These are phyloP conservation scores for Thamnidium elegans DNA, from an alignment of 192 early-diverging fungal genomes.

Conservation along the genomic window DNA sequence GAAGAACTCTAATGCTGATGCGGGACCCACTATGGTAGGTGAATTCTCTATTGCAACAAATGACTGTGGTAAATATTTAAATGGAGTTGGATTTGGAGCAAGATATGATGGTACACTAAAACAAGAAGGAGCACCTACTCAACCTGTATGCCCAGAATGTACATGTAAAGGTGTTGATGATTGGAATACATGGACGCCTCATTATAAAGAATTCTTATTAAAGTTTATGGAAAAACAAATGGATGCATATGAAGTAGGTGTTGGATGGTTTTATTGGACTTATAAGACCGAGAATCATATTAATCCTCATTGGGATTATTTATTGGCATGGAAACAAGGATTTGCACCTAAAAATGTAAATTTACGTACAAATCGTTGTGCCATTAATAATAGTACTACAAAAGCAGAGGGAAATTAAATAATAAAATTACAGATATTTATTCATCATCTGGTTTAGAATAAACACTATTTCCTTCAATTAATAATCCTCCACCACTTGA, in stretches of 20 bases:
- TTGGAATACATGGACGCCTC: slow-evolving; percentile 41
- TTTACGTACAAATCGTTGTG: slow-evolving; percentile 23
- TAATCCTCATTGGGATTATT: slow-evolving; percentile 72
- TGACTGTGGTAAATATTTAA: slow-evolving; percentile 73
- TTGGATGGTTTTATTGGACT: slow-evolving; percentile 74
- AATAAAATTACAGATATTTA: slow-evolving; percentile 1
- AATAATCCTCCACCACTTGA: too few species aligned
- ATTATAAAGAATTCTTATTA: slow-evolving; percentile 46
- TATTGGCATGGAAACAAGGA: slow-evolving; percentile 59
- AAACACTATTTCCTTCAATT: too few species aligned
- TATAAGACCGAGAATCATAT: slow-evolving; percentile 60
- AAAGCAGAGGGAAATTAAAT: background rate
- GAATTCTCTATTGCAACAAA: slow-evolving; percentile 70
- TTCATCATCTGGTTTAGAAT: background rate
- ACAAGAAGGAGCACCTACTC: slow-evolving; percentile 9
- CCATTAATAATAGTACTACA: background rate
- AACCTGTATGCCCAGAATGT: slow-evolving; percentile 47
- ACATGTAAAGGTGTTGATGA: slow-evolving; percentile 51
- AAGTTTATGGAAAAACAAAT: slow-evolving; percentile 57
- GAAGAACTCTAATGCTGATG: slow-evolving; percentile 33
- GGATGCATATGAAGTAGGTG: slow-evolving; percentile 57
- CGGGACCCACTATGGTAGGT: slow-evolving; percentile 65
- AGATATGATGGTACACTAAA: slow-evolving; percentile 63
- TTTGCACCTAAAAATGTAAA: slow-evolving; percentile 60
- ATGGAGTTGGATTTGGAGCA: slow-evolving; percentile 56